Conservation (phyloP, 1,139 yeast species). For the Suhomyces maxii region DNA sequence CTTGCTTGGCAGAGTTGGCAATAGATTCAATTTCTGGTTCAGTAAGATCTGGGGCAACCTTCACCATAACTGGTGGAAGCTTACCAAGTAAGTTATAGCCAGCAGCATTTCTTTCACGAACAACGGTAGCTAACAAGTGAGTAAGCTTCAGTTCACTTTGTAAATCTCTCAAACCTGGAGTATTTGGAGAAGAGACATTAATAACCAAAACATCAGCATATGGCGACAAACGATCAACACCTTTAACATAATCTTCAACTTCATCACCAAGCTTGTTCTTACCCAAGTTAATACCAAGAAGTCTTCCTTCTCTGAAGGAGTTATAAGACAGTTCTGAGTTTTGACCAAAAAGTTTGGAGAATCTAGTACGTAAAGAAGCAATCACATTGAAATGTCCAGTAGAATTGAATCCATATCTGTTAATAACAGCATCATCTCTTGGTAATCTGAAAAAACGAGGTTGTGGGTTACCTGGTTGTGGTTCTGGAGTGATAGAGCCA, state of each 20-base stretch:
- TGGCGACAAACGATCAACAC: constrained; percentile 78
- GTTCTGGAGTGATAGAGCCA: constrained; percentile 89
- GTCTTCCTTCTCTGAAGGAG: constrained; percentile 62
- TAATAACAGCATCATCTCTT: constrained; percentile 85
- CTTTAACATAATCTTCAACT: constrained; percentile 77
- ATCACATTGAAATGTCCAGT: constrained; percentile 79
- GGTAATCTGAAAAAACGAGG: constrained; percentile 89
- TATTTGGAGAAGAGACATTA: constrained; percentile 95
- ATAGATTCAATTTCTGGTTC: constrained; percentile 81
- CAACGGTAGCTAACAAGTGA: constrained; percentile 63
- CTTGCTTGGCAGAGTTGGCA: constrained; percentile 73
- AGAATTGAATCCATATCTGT: constrained; percentile 93
- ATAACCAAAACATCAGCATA: constrained; percentile 87
- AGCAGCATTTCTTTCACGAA: constrained; percentile 54
- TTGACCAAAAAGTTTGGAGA: constrained; percentile 39
- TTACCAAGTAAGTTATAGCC: constrained; percentile 39
- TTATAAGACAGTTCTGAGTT: constrained; percentile 40
- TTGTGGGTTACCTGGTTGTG: constrained; percentile 91
- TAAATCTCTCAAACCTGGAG: constrained; percentile 88
- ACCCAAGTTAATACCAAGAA: constrained; percentile 84
- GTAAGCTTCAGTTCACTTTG: constrained; percentile 78
- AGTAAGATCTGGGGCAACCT: constrained; percentile 89
- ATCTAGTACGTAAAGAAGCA: constrained; percentile 62
- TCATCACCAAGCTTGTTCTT: constrained; percentile 92
- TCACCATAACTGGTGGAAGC: constrained; percentile 78